Evolutionary conservation across 306 rosid genomes (phyloP), one percentile per base, ranked within the genome.

Genomic region (Vigna unguiculata): DNA sequence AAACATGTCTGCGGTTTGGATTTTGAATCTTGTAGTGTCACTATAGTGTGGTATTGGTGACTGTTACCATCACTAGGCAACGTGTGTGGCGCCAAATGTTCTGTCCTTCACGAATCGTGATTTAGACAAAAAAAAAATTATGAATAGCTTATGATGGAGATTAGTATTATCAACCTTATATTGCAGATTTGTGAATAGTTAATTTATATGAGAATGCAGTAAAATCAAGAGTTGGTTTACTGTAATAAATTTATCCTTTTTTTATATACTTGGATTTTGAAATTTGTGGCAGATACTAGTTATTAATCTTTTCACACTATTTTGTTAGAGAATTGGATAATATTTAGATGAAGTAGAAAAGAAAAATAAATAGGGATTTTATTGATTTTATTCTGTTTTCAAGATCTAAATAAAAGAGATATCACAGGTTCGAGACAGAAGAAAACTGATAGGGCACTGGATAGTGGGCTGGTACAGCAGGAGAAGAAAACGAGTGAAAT

Each of bases 271-370:
- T 64, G 53, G 54, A 46, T 32, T 36, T 7, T 80, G 63, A 63
- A 20, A 21, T 69, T 48, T 19, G 62, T 47, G 46, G 64, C 59
- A 30, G 13, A 49, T 59, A 25, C 22, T 69, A 34, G 28, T 34
- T 47, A 30, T 71, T n/a, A 38, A 76, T 58, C 76, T 59, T 14
- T 84, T 78, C 16, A 32, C 43, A 52, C 52, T 60, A 40, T 61
- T 59, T 52, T 36, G 58, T 58, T 40, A 32, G 16, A 32, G 67
- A 60, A 30, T 28, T 60, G 21, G 45, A 60, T n/a, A 45, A n/a
- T 6, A 62, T 62, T 32, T 62, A 62, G 69, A 62, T 17, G 47
- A n/a, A 62, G 25, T 36, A 9, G 16, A 36, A 9, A 4, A 34
- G 47, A n/a, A 60, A 59, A 58, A 11, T 11, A 58, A 62, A 62